A percentile compares a stretch with the other conserved stretches of the same genome.
Conservation (phyloP, 208 protist genomes). For the Leishmania braziliensis region DNA sequence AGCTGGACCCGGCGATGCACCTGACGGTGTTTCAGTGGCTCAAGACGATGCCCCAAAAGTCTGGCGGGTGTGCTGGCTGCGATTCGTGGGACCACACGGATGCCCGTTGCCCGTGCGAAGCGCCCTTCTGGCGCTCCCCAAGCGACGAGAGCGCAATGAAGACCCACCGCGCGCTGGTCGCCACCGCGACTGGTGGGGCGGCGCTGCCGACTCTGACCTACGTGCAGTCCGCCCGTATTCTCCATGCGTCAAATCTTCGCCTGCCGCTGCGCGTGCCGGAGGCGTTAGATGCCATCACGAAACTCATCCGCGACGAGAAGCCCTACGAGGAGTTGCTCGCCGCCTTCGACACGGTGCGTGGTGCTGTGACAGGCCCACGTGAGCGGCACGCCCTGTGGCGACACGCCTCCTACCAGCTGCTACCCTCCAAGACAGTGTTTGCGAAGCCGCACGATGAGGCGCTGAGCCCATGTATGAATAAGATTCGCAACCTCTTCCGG, state of each 20-base stretch:
- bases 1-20: slow-evolving; percentile 77
- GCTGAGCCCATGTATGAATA: slow-evolving; percentile 64
- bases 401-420: slow-evolving; percentile 76
- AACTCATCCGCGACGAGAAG: slow-evolving; percentile 64
- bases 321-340: slow-evolving; percentile 79
- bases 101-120: slow-evolving; percentile 72
- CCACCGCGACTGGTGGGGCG: slow-evolving; percentile 22
- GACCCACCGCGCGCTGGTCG: slow-evolving; percentile 15
- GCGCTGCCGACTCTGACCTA: slow-evolving; percentile 40
- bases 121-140: slow-evolving; percentile 54
- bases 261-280: slow-evolving; percentile 61
- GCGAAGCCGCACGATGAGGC: slow-evolving; percentile 73
- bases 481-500: slow-evolving; percentile 51
- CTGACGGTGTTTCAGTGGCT: slow-evolving; percentile 65
- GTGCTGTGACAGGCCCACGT: slow-evolving; percentile 66
- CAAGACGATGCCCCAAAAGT: slow-evolving; percentile 43
- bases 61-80: slow-evolving; percentile 73
- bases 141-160: slow-evolving; percentile 37
- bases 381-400: slow-evolving; percentile 88
- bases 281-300: slow-evolving; percentile 61
- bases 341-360: slow-evolving; percentile 82
- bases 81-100: slow-evolving; percentile 81
- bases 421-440: slow-evolving; percentile 82
- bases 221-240: slow-evolving; percentile 67
- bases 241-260: slow-evolving; percentile 52